Conservation (phyloP, 148 eudicot genomes). For the Persicaria tinctoria region DNA sequence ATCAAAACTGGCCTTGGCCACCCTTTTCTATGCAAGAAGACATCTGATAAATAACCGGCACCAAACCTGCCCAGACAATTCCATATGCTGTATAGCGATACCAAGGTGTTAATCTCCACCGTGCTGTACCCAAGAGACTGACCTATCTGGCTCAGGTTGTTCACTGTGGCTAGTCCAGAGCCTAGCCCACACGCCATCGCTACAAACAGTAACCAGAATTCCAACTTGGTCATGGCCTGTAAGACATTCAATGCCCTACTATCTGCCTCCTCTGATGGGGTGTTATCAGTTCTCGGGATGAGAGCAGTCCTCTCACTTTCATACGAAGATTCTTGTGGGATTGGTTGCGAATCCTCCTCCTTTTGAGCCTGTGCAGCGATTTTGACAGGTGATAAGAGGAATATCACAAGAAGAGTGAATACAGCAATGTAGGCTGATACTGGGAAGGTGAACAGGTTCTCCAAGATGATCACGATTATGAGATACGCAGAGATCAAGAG, state of each 20-base stretch:
- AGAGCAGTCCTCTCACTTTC: constrained; percentile 11
- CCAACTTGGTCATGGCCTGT: constrained; percentile 49
- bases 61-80: constrained; percentile 92
- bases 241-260: constrained; percentile 39
- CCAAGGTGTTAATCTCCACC: constrained; percentile 46
- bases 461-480: constrained; percentile 51
- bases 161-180: constrained; percentile 81
- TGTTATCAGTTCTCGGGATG: constrained; percentile 22
- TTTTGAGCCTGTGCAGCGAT: constrained; percentile 45
- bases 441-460: constrained; percentile 48
- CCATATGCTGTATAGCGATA: constrained; percentile 91
- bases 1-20: constrained; percentile 64
- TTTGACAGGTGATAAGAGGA: constrained; percentile 51
- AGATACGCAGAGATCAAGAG: constrained; percentile 62
- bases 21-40: constrained; percentile 46
- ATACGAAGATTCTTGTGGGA: constrained; percentile 7
- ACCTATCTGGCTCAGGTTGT: constrained; percentile 85
- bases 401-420: constrained; percentile 33
- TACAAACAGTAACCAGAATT: constrained; percentile 75
- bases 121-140: constrained; percentile 62
- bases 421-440: constrained; percentile 35
- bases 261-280: constrained; percentile 15
- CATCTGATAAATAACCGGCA: constrained; percentile 75
- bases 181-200: constrained; percentile 94
- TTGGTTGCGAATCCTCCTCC: constrained; percentile 22